Percentiles rank a stretch among this genome's conserved stretches.
phyloP scores from a whole-genome alignment of 164 flowering plant species.

The Vitis rupestris region DNA sequence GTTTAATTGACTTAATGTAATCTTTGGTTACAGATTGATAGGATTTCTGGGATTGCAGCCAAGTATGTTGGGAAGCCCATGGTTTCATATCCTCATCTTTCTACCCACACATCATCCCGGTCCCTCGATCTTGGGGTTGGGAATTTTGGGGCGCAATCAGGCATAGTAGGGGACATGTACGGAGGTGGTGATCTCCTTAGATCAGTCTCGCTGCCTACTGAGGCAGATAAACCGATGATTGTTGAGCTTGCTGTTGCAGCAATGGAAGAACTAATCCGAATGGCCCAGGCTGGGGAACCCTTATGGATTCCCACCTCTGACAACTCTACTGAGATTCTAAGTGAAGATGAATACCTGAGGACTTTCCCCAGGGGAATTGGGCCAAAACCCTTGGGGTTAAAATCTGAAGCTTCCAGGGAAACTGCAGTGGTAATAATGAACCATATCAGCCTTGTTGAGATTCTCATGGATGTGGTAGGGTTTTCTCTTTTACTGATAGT shows the following conservation, averaged over 20 bases:
- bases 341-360: slow-evolving; percentile 55
- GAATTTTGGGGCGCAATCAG: slow-evolving; percentile 45
- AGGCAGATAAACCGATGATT: slow-evolving; percentile 63
- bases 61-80: slow-evolving; percentile 85
- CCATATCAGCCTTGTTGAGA: slow-evolving; percentile 70
- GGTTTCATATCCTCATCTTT: slow-evolving; percentile 33
- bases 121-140: slow-evolving; percentile 70
- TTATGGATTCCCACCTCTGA: slow-evolving; percentile 42
- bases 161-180: slow-evolving; percentile 50
- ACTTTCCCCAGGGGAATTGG: slow-evolving; percentile 74
- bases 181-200: slow-evolving; percentile 52
- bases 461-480: slow-evolving; percentile 82
- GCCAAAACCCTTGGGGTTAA: slow-evolving; percentile 57
- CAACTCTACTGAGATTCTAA: slow-evolving; percentile 27
- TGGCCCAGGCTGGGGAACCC: slow-evolving; percentile 62
- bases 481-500: not conserved
- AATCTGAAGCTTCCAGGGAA: slow-evolving; percentile 71
- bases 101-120: slow-evolving; percentile 44
- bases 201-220: slow-evolving; percentile 39
- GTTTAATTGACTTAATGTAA: not conserved
- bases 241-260: slow-evolving; percentile 78
- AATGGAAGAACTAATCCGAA: slow-evolving; percentile 66
- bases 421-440: slow-evolving; percentile 72
- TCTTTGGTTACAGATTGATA: slow-evolving; percentile 56
- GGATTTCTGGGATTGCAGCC: slow-evolving; percentile 81